Conservation (phyloP, 129 eudicot species). For the Chrysanthemum lavandulifolium region DNA sequence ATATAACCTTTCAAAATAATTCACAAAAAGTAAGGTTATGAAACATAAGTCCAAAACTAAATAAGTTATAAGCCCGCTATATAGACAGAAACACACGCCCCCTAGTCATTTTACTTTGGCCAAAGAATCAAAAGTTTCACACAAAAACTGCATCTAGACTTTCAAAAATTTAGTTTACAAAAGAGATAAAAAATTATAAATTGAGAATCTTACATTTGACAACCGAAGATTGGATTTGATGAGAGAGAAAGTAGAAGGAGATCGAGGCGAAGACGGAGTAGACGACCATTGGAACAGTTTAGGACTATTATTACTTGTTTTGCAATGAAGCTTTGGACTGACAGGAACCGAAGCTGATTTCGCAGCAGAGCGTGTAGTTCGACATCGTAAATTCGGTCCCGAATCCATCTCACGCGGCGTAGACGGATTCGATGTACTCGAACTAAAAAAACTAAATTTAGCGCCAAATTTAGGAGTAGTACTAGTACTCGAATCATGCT, state of each 20-base stretch:
- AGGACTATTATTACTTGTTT: constrained; percentile 39
- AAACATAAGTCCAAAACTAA: too few species aligned
- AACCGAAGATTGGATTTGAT: constrained; percentile 64
- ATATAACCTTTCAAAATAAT: too few species aligned
- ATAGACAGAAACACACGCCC: too few species aligned
- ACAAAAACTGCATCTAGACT: background rate
- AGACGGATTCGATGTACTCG: constrained; percentile 48
- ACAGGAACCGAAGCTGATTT: constrained; percentile 42
- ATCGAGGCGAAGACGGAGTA: constrained; percentile 72
- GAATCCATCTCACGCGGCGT: constrained; percentile 55
- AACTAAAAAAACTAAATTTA: constrained; percentile 48
- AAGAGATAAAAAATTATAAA: too few species aligned
- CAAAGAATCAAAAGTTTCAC: too few species aligned
- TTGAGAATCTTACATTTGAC: constrained; percentile 46
- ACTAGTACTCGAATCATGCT: constrained; percentile 15
- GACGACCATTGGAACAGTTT: constrained; percentile 50
- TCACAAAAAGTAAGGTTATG: too few species aligned
- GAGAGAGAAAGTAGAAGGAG: constrained; percentile 77
- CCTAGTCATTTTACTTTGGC: too few species aligned
- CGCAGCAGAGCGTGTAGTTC: constrained; percentile 33
- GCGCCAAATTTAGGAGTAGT: constrained; percentile 30
- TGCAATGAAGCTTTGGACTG: constrained; percentile 64
- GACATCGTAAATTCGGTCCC: constrained; percentile 50
- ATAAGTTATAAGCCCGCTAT: too few species aligned
- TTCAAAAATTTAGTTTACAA: too few species aligned